phyloP scores from a whole-genome alignment of 768 basidiomycete genomes.

The Lactifluus piperatus region DNA sequence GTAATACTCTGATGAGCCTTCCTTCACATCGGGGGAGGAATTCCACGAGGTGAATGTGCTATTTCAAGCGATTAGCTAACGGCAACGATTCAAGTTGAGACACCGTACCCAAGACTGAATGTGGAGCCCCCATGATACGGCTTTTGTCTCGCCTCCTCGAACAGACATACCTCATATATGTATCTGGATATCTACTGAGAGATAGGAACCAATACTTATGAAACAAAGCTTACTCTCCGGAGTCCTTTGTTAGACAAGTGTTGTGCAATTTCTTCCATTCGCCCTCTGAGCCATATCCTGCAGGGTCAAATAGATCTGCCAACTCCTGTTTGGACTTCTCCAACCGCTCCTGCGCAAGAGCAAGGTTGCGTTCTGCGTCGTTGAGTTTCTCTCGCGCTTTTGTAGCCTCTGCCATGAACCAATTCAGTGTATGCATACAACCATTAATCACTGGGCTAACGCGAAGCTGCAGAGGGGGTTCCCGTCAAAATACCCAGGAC shows the following conservation, averaged over 20 bases:
- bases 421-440: not conserved
- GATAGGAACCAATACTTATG: not conserved
- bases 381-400: slow-evolving; percentile 53
- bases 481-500: slow-evolving; percentile 49
- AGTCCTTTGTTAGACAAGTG: slow-evolving; percentile 68
- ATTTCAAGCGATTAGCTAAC: not conserved
- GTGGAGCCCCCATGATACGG: slow-evolving; percentile 68
- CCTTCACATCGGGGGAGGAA: slow-evolving; percentile 41
- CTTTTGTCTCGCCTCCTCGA: slow-evolving; percentile 82
- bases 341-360: slow-evolving; percentile 42
- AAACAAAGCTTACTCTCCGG: slow-evolving; percentile 71
- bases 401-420: slow-evolving; percentile 38
- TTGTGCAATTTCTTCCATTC: slow-evolving; percentile 96
- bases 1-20: slow-evolving; percentile 70
- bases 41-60: slow-evolving; percentile 84
- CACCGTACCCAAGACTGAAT: slow-evolving; percentile 74
- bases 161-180: slow-evolving; percentile 90
- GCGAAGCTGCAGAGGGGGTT: slow-evolving; percentile 32
- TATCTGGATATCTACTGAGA: slow-evolving; percentile 44
- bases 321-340: slow-evolving; percentile 49
- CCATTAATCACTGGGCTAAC: slow-evolving; percentile 23
- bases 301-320: slow-evolving; percentile 51
- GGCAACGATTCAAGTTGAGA: not conserved
- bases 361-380: slow-evolving; percentile 55
- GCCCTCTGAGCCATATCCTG: slow-evolving; percentile 68